Evolutionary conservation across 2,329 filamentous ascomycete genomes (phyloP), one percentile per base, ranked within the genome.

Genomic region (Myrmaecium sp.): DNA sequence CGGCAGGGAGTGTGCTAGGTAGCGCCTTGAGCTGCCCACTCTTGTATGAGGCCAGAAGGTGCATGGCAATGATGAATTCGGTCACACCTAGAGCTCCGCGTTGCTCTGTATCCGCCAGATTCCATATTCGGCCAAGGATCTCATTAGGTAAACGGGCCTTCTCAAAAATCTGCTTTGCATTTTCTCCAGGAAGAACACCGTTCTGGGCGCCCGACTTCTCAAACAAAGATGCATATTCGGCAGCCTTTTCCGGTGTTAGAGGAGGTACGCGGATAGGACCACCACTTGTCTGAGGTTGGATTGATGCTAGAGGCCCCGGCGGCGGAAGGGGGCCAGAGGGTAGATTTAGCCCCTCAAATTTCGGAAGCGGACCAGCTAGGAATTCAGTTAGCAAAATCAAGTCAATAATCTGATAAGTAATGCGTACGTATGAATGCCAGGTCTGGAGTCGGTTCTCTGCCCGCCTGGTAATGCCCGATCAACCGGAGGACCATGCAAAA

Each of bases 31-130:
- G 66, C 16, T 73, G 64, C 13, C 83, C 79, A 8, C 74, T 77
- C 60, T 92, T 93, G 56, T 81, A 82, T 8, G 83, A 93, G 9
- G 82, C 86, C 34, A 98, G 64, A 33, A 98, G 62, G 51, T 98
- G 89, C 89, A 98, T 98, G 23, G 89, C 89, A 44, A 98, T 91
- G 46, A 93, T 79, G 49, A 98, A 98, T 43, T 95, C 89, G 9
- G 83, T 86, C 40, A 74, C 65, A 31, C 84, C 78, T 18, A 98
- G 64, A 17, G 77, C 73, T 26, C 89, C 89, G 28, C 84, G 73
- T 54, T 93, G 83, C 52, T 94, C 84, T 0, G 82, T 89, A 49
- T 98, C 89, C 13, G 84, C 78, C 33, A 98, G 65, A 41, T 79
- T 83, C 89, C 89, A 98, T 57, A 98, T 94, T 38, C 78, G 74